These are phyloP conservation scores for Phanerochaete sordida DNA, from an alignment of 768 basidiomycete species.

Conservation along the genomic window DNA sequence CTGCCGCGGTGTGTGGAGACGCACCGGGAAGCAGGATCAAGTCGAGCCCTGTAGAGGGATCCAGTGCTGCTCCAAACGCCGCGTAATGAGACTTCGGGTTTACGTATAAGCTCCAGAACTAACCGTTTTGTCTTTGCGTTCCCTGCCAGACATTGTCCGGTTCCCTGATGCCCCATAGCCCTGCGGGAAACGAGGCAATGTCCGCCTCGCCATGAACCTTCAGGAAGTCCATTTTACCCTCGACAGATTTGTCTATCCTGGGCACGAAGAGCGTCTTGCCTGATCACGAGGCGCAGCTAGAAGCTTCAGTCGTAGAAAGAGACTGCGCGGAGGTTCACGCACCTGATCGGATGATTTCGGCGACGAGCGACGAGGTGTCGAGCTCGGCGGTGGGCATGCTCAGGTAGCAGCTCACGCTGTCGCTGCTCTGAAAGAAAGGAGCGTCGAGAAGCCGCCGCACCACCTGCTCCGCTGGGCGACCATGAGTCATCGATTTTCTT, in stretches of 20 bases:
- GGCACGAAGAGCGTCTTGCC: slow-evolving; percentile 72
- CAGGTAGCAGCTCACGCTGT: slow-evolving; percentile 67
- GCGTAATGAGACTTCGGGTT: neutral
- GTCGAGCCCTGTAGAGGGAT: slow-evolving; percentile 42
- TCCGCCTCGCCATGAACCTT: slow-evolving; percentile 58
- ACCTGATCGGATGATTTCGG: slow-evolving; percentile 55
- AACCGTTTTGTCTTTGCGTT: slow-evolving; percentile 49
- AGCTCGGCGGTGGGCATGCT: slow-evolving; percentile 77
- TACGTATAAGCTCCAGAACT: slow-evolving; percentile 19
- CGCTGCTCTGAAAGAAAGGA: slow-evolving; percentile 46
- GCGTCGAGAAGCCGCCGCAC: slow-evolving; percentile 44
- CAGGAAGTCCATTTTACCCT: slow-evolving; percentile 60
- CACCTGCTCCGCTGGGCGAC: slow-evolving; percentile 42
- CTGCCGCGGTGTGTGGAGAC: slow-evolving; percentile 9
- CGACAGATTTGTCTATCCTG: slow-evolving; percentile 42
- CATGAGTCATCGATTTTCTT: slow-evolving; percentile 11
- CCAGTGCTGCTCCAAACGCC: neutral
- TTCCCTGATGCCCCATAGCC: slow-evolving; percentile 76
- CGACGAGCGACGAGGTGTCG: slow-evolving; percentile 50
- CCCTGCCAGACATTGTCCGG: slow-evolving; percentile 46
- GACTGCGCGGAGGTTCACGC: slow-evolving; percentile 26
- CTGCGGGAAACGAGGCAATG: slow-evolving; percentile 50
- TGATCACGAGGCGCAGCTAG: slow-evolving; percentile 19
- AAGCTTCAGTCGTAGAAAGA: neutral
- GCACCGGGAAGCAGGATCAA: slow-evolving; percentile 67